A percentile compares a stretch with the other conserved stretches of the same genome.
Conservation (phyloP, 176 grass and related monocot genomes). For the Paspalum notatum region DNA sequence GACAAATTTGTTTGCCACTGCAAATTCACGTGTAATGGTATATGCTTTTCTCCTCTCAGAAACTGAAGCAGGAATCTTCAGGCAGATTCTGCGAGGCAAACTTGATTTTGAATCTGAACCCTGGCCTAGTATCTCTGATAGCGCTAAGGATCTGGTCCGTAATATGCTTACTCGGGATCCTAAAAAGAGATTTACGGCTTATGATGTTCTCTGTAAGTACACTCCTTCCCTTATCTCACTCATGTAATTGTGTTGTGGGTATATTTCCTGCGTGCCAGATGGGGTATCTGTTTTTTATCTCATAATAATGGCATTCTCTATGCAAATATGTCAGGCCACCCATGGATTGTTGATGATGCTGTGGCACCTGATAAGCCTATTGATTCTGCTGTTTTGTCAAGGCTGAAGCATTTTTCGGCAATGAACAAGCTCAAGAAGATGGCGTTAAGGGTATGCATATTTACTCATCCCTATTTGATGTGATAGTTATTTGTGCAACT, state of each 20-base stretch:
- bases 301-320: constrained; percentile 37
- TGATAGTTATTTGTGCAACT: constrained; percentile 24
- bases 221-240: constrained; percentile 1
- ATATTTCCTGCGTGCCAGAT: background rate
- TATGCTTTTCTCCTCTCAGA: constrained; percentile 66
- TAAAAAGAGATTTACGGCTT: constrained; percentile 69
- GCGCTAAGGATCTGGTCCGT: constrained; percentile 88
- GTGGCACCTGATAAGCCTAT: constrained; percentile 96
- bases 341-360: constrained; percentile 96
- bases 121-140: constrained; percentile 93
- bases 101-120: constrained; percentile 98
- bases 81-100: constrained; percentile 88
- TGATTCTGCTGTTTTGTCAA: constrained; percentile 98
- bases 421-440: constrained; percentile 99
- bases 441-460: constrained; percentile 79
- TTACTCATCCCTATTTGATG: constrained; percentile 1
- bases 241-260: background rate
- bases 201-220: constrained; percentile 97
- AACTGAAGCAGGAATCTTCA: constrained; percentile 99
- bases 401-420: constrained; percentile 96
- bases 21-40: constrained; percentile 24
- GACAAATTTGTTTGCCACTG: constrained; percentile 15
- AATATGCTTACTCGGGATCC: constrained; percentile 96
- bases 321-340: constrained; percentile 74
- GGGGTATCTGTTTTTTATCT: background rate